A percentile compares a stretch with the other conserved stretches of the same genome.
phyloP scores from a whole-genome alignment of 2,329 filamentous ascomycete species.

The Diaporthe sp. region DNA sequence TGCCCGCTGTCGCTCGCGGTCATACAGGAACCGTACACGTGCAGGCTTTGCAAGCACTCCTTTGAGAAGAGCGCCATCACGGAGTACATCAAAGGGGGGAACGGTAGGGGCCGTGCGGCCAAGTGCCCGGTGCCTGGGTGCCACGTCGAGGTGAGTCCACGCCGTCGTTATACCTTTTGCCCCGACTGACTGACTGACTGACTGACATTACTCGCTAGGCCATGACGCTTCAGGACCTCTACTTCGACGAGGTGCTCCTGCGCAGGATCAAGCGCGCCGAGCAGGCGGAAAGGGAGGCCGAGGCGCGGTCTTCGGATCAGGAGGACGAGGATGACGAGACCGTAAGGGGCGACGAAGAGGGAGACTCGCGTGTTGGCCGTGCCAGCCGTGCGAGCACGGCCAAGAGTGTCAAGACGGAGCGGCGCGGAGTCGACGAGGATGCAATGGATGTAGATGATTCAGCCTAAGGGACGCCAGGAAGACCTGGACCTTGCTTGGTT shows the following conservation, averaged over 20 bases:
- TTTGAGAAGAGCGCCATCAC: constrained; percentile 77
- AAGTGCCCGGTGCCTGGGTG: constrained; percentile 78
- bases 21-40: constrained; percentile 76
- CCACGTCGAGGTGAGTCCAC: constrained; percentile 58
- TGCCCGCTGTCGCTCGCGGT: constrained; percentile 77
- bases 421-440: constrained; percentile 25
- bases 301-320: constrained; percentile 56
- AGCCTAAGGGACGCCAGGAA: background rate
- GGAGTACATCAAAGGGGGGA: constrained; percentile 58
- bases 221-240: constrained; percentile 65
- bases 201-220: constrained; percentile 32
- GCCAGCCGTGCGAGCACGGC: constrained; percentile 3
- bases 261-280: constrained; percentile 70
- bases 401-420: constrained; percentile 45
- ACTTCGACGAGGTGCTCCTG: constrained; percentile 66
- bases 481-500: background rate
- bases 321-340: constrained; percentile 53
- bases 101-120: constrained; percentile 46
- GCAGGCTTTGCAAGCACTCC: constrained; percentile 76
- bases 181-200: background rate
- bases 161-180: background rate
- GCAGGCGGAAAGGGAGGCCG: constrained; percentile 56
- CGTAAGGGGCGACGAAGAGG: background rate
- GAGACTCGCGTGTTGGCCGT: background rate
- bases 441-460: background rate